These are phyloP conservation scores for Ascochyta pisi DNA, from an alignment of 2,329 filamentous ascomycete species.

Conservation along the genomic window DNA sequence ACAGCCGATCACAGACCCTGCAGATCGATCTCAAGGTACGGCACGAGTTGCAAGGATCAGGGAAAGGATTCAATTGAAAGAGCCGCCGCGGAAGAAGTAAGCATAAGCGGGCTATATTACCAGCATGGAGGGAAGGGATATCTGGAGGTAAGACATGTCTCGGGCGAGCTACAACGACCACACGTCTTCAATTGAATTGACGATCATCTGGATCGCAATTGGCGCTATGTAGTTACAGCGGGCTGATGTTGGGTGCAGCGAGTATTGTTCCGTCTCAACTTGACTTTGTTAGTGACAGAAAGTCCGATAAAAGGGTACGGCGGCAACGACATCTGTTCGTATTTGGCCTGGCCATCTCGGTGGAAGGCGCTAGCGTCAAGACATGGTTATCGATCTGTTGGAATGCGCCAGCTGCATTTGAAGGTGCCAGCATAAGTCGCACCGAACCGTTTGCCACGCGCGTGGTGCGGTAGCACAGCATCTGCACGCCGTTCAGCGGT, in stretches of 20 bases:
- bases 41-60: not conserved
- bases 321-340: not conserved
- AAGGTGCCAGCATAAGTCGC: not conserved
- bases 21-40: not conserved
- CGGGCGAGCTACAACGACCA: not conserved
- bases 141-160: not conserved
- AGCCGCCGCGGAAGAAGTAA: not conserved
- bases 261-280: not conserved
- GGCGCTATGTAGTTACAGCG: not conserved
- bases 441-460: constrained; percentile 3
- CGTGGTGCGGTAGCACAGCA: constrained; percentile 9
- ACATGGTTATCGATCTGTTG: not conserved
- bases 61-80: not conserved
- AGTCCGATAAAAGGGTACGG: not conserved
- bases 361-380: constrained; percentile 13
- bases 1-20: constrained; percentile 5
- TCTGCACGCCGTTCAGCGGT: constrained; percentile 12
- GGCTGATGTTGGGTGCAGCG: not conserved
- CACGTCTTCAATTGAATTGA: not conserved
- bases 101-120: not conserved
- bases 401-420: not conserved
- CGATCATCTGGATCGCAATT: not conserved
- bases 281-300: not conserved
- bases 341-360: constrained; percentile 5
- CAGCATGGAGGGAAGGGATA: not conserved